These are phyloP conservation scores for Colletotrichum agaves DNA, from an alignment of 2,329 filamentous ascomycete genomes.

Conservation along the genomic window DNA sequence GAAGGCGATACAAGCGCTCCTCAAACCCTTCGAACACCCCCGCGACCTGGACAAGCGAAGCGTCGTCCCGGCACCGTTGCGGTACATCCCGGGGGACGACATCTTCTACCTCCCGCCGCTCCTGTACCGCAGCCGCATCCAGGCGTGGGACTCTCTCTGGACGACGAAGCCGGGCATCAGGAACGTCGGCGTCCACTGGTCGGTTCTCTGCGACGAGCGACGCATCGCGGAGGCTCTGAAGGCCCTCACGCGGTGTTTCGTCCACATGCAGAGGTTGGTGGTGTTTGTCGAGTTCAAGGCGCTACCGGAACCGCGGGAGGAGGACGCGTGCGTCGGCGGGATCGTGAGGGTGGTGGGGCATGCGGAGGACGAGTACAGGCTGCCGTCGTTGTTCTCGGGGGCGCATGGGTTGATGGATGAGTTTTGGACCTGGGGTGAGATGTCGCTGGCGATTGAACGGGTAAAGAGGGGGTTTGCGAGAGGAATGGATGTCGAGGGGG, in stretches of 20 bases:
- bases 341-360: conserved; percentile 10
- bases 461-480: conserved; percentile 12
- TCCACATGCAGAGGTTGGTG: conserved; percentile 5
- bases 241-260: conserved; percentile 14
- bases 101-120: conserved; percentile 31
- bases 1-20: not conserved
- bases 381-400: conserved; percentile 25
- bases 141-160: conserved; percentile 31
- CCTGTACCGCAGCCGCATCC: conserved; percentile 29
- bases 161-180: conserved; percentile 27
- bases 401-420: conserved; percentile 26
- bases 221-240: conserved; percentile 26
- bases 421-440: conserved; percentile 34
- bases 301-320: conserved; percentile 24
- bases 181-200: conserved; percentile 32
- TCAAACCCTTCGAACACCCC: conserved; percentile 15
- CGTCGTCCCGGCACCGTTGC: not conserved
- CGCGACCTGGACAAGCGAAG: conserved; percentile 27
- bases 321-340: conserved; percentile 5
- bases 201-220: conserved; percentile 28
- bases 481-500: conserved; percentile 14
- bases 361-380: conserved; percentile 16
- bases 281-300: conserved; percentile 31
- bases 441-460: conserved; percentile 12
- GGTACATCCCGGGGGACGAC: conserved; percentile 2